Conservation (phyloP, 1,284 basidiomycete species). For the Leccinum griseonigrum region DNA sequence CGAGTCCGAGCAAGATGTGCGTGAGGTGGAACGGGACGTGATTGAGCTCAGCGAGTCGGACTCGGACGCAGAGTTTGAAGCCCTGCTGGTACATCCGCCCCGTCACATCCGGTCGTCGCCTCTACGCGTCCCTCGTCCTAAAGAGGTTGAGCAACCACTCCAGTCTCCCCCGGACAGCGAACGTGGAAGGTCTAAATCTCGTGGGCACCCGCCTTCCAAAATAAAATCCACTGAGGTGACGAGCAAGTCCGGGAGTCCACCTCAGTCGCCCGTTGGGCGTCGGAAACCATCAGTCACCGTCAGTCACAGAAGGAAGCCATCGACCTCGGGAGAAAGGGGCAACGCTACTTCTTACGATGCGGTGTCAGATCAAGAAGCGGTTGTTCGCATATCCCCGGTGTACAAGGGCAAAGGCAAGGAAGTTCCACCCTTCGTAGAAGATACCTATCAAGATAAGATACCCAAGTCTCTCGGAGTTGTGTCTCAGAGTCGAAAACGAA, state of each 20-base stretch:
- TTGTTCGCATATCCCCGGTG: background rate
- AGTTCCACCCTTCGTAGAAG: background rate
- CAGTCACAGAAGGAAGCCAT: constrained; percentile 3
- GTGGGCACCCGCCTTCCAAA: constrained; percentile 5
- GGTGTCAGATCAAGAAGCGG: constrained; percentile 1
- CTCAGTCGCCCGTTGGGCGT: constrained; percentile 1
- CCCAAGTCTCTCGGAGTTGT: constrained; percentile 10
- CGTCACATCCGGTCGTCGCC: constrained; percentile 14
- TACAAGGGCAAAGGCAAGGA: constrained; percentile 25
- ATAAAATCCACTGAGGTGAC: background rate
- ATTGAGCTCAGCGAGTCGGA: constrained; percentile 39
- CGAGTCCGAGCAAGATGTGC: constrained; percentile 15
- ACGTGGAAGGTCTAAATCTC: constrained; percentile 16
- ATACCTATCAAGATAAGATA: constrained; percentile 7
- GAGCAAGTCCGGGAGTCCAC: constrained; percentile 6
- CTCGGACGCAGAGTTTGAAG: constrained; percentile 30
- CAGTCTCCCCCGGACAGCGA: constrained; percentile 20
- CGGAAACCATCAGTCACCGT: constrained; percentile 13
- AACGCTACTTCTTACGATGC: background rate
- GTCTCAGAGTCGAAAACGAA: constrained; percentile 22
- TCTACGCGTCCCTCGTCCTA: background rate
- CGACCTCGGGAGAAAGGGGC: constrained; percentile 2
- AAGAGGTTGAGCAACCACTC: constrained; percentile 8
- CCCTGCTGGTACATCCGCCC: constrained; percentile 25
- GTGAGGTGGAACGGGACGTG: constrained; percentile 25